phyloP scores from a whole-genome alignment of 1,284 basidiomycete genomes.

The Bothia castanella region DNA sequence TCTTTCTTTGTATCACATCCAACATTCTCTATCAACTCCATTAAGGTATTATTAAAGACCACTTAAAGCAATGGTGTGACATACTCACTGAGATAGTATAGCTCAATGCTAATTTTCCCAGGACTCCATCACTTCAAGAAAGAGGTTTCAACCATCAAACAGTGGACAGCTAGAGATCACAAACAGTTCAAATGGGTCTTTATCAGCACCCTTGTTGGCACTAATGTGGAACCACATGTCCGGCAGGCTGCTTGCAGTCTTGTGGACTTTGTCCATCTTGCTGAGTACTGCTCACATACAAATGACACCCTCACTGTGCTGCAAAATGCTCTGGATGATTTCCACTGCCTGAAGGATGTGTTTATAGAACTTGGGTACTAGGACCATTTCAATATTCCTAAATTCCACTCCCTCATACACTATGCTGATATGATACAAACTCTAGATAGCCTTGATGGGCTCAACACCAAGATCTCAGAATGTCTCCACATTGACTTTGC shows the following conservation, averaged over 20 bases:
- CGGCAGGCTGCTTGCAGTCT: not conserved
- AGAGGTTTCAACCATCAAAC: not conserved
- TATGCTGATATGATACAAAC: slow-evolving; percentile 10
- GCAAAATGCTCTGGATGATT: not conserved
- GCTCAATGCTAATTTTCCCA: not conserved
- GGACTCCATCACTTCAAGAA: not conserved
- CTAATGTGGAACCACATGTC: no score
- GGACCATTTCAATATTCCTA: slow-evolving; percentile 14
- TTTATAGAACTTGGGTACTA: not conserved
- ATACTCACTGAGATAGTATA: not conserved
- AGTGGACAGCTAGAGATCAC: not conserved
- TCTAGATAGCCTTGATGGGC: slow-evolving; percentile 8
- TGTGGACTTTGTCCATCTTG: not conserved
- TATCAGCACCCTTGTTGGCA: no score
- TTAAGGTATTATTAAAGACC: not conserved
- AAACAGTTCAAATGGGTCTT: no score
- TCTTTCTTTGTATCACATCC: not conserved
- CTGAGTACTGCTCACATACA: not conserved
- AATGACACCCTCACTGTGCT: not conserved
- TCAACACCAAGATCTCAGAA: slow-evolving; percentile 18
- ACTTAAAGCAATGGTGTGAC: not conserved
- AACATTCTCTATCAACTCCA: not conserved
- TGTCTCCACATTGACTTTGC: slow-evolving; percentile 19
- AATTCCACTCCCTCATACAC: slow-evolving; percentile 23
- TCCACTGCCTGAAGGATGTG: not conserved